Percentiles rank a stretch among this genome's conserved stretches.
phyloP scores from a whole-genome alignment of 129 eudicot genomes.

The carrot (Daucus carota) region DNA sequence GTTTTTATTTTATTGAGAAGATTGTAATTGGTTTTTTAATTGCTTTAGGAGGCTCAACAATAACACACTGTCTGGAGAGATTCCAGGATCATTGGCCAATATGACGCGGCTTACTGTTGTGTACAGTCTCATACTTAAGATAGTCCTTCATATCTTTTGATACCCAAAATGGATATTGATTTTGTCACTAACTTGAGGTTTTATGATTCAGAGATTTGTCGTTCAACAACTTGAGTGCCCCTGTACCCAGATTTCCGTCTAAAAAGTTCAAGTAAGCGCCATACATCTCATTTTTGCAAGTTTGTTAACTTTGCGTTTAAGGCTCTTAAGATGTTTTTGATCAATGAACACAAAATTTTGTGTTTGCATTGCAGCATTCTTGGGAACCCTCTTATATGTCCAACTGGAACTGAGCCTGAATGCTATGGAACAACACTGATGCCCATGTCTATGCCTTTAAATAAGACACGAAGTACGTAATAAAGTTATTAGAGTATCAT shows the following conservation, averaged over 20 bases:
- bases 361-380: slow-evolving; percentile 43
- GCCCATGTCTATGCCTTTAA: slow-evolving; percentile 78
- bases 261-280: slow-evolving; percentile 64
- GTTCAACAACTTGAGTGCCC: slow-evolving; percentile 76
- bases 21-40: slow-evolving; percentile 11
- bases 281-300: background rate
- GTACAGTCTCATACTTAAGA: slow-evolving; percentile 29
- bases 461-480: slow-evolving; percentile 51
- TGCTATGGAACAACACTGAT: slow-evolving; percentile 60
- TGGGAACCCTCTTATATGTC: slow-evolving; percentile 73
- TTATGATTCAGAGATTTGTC: slow-evolving; percentile 63
- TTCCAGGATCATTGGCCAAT: slow-evolving; percentile 57
- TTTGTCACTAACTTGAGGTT: slow-evolving; percentile 1
- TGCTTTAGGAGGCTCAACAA: slow-evolving; percentile 77
- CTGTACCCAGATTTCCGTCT: slow-evolving; percentile 66
- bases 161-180: background rate
- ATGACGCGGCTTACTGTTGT: slow-evolving; percentile 62
- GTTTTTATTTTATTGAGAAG: background rate
- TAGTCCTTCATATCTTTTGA: background rate
- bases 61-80: slow-evolving; percentile 58
- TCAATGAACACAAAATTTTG: background rate
- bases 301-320: background rate
- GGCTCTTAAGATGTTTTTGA: background rate
- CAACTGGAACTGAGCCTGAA: slow-evolving; percentile 47
- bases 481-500: background rate